Evolutionary conservation across 352 stramenopile species (phyloP).

Genomic region (Stramenopiles sp.): DNA sequence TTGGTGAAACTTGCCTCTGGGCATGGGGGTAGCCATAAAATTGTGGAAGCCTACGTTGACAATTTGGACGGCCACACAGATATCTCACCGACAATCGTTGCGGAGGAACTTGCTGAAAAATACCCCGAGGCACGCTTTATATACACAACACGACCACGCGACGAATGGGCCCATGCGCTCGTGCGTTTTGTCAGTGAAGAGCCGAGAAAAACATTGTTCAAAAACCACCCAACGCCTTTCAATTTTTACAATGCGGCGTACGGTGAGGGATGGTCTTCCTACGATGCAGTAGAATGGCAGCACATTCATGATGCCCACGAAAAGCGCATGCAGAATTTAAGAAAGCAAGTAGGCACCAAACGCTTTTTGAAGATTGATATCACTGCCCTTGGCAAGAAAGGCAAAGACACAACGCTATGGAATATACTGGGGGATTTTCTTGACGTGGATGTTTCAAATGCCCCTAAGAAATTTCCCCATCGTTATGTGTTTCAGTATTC

Average conservation of each 20-base stretch:
- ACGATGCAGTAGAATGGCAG: background rate
- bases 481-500: slow-evolving; percentile 1
- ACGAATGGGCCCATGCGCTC: background rate
- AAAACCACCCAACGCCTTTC: background rate
- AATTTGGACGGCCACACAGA: background rate
- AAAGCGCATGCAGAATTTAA: background rate
- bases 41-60: background rate
- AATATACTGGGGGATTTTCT: background rate
- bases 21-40: background rate
- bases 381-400: background rate
- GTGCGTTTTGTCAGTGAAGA: background rate
- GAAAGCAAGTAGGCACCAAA: background rate
- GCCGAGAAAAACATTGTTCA: background rate
- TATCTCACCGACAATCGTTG: background rate
- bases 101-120: background rate
- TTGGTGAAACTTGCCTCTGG: background rate
- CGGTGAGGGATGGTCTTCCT: background rate
- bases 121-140: background rate
- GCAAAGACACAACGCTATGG: background rate
- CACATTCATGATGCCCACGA: background rate
- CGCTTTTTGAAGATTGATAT: slow-evolving; percentile 4
- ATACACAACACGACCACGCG: background rate
- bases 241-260: background rate
- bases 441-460: slow-evolving; percentile 4
- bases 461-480: slow-evolving; percentile 5